Percentiles rank a stretch among this genome's conserved stretches.
phyloP scores from a whole-genome alignment of 768 basidiomycete species.

The Mycena indigotica region DNA sequence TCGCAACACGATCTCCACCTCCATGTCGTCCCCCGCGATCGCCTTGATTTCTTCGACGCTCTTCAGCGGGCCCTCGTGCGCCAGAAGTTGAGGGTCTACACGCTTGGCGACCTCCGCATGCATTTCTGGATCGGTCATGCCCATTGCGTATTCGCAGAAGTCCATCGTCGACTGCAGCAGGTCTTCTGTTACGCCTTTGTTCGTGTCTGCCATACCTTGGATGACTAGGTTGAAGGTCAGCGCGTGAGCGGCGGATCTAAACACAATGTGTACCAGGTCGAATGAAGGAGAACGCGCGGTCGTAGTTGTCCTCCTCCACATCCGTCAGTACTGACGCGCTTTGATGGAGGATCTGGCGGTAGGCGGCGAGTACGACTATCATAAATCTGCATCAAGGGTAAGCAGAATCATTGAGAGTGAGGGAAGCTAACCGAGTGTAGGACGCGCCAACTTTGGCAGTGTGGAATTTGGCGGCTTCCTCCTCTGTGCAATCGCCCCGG shows the following conservation, averaged over 20 bases:
- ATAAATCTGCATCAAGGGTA: conserved; percentile 32
- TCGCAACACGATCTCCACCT: conserved; percentile 2
- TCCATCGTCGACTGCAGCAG: conserved; percentile 51
- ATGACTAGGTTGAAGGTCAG: conserved; percentile 41
- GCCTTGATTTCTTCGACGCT: background rate
- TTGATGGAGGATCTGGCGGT: conserved; percentile 45
- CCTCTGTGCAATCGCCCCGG: conserved; percentile 22
- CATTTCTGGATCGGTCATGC: conserved; percentile 12
- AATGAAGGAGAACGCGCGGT: conserved; percentile 41
- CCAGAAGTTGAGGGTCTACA: background rate
- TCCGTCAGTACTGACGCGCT: conserved; percentile 35
- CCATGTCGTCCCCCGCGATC: conserved; percentile 11
- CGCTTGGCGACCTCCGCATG: conserved; percentile 2
- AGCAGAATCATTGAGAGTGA: background rate
- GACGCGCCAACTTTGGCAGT: conserved; percentile 17
- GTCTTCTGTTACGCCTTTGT: conserved; percentile 44
- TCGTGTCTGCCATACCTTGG: conserved; percentile 55
- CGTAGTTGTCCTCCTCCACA: conserved; percentile 41
- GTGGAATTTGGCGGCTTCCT: conserved; percentile 18
- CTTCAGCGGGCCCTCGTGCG: conserved; percentile 6
- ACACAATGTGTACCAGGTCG: conserved; percentile 31
- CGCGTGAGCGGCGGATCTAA: background rate
- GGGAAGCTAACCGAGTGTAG: conserved; percentile 17
- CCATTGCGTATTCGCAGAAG: conserved; percentile 20
- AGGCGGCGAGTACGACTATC: conserved; percentile 42